Conservation (phyloP, 116 monocot species). For the Posidonia oceanica region DNA sequence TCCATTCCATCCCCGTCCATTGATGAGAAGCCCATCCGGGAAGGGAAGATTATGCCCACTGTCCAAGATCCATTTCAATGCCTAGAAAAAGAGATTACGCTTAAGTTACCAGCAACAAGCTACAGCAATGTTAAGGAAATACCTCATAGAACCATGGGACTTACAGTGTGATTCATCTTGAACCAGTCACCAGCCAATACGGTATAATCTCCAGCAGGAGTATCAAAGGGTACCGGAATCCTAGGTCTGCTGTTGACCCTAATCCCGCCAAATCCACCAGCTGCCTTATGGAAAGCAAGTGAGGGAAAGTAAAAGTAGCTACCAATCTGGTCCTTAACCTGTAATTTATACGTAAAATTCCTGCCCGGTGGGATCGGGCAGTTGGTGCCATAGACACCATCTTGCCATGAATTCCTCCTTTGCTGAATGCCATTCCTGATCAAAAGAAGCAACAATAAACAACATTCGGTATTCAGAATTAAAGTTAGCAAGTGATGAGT, state of each 20-base stretch:
- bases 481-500: no score
- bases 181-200: constrained; percentile 53
- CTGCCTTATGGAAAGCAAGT: constrained; percentile 78
- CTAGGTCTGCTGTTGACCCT: constrained; percentile 45
- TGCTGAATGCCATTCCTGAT: constrained; percentile 81
- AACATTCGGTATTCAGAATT: no score
- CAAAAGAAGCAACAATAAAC: not conserved
- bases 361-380: constrained; percentile 72
- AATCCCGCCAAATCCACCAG: constrained; percentile 78
- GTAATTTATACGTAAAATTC: constrained; percentile 73
- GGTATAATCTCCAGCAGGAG: constrained; percentile 60
- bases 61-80: constrained; percentile 41
- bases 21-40: constrained; percentile 75
- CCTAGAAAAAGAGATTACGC: constrained; percentile 19
- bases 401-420: constrained; percentile 79
- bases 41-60: constrained; percentile 50
- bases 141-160: not conserved
- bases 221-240: constrained; percentile 68
- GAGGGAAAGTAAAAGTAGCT: constrained; percentile 83
- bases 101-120: not conserved
- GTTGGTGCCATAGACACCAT: constrained; percentile 76
- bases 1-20: constrained; percentile 56
- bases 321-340: constrained; percentile 87
- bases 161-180: constrained; percentile 25
- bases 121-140: not conserved